Conservation (phyloP, 768 basidiomycete genomes). For the Rhodosporidiobolus sp. region DNA sequence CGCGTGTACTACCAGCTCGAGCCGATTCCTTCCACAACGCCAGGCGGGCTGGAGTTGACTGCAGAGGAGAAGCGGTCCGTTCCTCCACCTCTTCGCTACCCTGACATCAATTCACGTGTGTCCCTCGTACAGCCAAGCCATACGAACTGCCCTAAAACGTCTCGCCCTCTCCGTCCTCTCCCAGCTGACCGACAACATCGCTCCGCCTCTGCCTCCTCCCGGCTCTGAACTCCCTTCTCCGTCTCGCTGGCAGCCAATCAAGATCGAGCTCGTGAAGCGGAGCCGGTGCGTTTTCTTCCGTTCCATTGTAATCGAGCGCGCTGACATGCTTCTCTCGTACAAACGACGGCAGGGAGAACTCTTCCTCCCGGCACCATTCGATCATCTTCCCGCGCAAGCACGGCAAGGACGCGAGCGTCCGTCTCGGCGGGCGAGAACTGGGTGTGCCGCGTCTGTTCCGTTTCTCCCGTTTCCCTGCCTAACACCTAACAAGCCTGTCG, state of each 20-base stretch:
- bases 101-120: background rate
- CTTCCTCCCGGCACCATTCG: background rate
- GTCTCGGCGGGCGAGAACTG: slow-evolving; percentile 12
- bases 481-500: no score
- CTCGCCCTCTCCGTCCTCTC: slow-evolving; percentile 27
- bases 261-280: slow-evolving; percentile 7
- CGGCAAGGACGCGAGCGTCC: slow-evolving; percentile 9
- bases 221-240: no score
- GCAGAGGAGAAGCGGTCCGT: slow-evolving; percentile 6
- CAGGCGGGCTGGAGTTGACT: background rate
- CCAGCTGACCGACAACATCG: slow-evolving; percentile 14
- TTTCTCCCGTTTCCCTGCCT: background rate
- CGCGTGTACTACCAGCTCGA: slow-evolving; percentile 12
- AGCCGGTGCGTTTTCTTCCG: background rate
- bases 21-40: slow-evolving; percentile 6
- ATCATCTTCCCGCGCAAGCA: slow-evolving; percentile 21
- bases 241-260: background rate
- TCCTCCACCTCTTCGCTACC: no score
- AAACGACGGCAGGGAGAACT: background rate
- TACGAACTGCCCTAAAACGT: slow-evolving; percentile 29
- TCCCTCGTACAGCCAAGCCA: slow-evolving; percentile 11
- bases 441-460: slow-evolving; percentile 8
- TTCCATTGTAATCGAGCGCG: background rate
- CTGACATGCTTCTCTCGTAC: background rate
- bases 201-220: background rate